Conservation (phyloP, 139 green algal genomes). For the Edaphochlamys debaryana region DNA sequence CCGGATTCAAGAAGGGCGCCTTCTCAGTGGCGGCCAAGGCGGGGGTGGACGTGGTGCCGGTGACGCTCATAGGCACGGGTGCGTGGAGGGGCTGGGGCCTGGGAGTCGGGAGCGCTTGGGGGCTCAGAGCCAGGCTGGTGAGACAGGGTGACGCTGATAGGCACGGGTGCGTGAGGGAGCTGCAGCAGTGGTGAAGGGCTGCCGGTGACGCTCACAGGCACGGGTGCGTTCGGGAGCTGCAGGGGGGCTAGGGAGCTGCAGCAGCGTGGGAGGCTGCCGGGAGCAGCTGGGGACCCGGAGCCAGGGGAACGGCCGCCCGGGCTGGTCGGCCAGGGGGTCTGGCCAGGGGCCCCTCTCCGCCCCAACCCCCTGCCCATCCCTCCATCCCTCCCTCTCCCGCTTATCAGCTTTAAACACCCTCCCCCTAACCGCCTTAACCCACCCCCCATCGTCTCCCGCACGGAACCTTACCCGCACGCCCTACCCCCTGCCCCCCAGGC, state of each 20-base stretch:
- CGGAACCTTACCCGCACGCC: no score
- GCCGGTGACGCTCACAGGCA: conserved; percentile 92
- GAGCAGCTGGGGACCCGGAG: neutral
- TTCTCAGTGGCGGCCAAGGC: conserved; percentile 95
- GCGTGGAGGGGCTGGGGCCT: neutral
- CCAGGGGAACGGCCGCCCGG: no score
- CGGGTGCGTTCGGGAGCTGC: conserved; percentile 45
- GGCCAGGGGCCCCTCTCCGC: no score
- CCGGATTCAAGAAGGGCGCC: conserved; percentile 93
- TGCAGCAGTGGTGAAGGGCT: conserved; percentile 61
- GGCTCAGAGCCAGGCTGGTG: neutral
- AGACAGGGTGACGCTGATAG: neutral
- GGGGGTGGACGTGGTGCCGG: conserved; percentile 85
- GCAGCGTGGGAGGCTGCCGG: neutral
- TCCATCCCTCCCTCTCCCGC: no score
- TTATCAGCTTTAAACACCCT: neutral
- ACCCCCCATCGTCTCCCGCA: no score
- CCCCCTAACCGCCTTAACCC: no score
- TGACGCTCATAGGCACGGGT: conserved; percentile 90
- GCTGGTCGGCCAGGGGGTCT: no score
- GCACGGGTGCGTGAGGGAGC: neutral
- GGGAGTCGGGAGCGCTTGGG: neutral
- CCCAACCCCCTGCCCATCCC: no score
- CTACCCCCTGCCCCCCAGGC: conserved; percentile 39
- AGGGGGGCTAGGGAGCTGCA: no score